Evolutionary conservation across 306 rosid genomes (phyloP).

Genomic region (Pachyrhizus erosus): DNA sequence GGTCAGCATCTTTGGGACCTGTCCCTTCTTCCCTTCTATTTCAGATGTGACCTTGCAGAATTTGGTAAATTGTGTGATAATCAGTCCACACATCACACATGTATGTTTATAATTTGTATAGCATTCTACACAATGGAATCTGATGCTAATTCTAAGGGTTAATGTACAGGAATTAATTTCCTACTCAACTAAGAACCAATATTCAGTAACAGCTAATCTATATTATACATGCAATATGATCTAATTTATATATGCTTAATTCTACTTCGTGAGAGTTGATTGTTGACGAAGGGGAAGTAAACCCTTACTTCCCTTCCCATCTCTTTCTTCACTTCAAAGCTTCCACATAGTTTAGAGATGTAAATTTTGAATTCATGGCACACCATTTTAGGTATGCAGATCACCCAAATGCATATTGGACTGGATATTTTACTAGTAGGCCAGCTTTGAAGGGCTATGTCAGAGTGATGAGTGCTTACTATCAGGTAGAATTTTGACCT

Average conservation of each 20-base stretch:
- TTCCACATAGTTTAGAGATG: conserved; percentile 30
- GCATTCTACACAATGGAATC: neutral
- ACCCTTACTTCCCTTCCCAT: conserved; percentile 22
- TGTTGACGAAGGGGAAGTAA: neutral
- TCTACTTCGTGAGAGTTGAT: neutral
- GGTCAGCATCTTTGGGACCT: neutral
- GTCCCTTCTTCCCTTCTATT: neutral
- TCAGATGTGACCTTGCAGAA: neutral
- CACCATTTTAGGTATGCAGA: conserved; percentile 78
- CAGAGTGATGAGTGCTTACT: conserved; percentile 73
- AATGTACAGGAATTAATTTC: neutral
- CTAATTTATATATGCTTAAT: neutral
- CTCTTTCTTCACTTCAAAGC: conserved; percentile 11
- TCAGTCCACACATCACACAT: neutral
- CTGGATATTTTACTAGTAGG: conserved; percentile 93
- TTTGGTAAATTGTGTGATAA: neutral
- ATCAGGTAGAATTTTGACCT: conserved; percentile 57
- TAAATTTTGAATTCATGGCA: conserved; percentile 41
- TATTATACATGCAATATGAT: neutral
- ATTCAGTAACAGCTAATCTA: neutral
- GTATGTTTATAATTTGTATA: neutral
- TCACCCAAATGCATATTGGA: conserved; percentile 85
- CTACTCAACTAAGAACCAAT: neutral
- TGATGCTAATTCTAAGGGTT: neutral
- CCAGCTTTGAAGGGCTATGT: conserved; percentile 82